Conservation (phyloP, 1,284 basidiomycete species). For the Spongispora temasekensis region DNA sequence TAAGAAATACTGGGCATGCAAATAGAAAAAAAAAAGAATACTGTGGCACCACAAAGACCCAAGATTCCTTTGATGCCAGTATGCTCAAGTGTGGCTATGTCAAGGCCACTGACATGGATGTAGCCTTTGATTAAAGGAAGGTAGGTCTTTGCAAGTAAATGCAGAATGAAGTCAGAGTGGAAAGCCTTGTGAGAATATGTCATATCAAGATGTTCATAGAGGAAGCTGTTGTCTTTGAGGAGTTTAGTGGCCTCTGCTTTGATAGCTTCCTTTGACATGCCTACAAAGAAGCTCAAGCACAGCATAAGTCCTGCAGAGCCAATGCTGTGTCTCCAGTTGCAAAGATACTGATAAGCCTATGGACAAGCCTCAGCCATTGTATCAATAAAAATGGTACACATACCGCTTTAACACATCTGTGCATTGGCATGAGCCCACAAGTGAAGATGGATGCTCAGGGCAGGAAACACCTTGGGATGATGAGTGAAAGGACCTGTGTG, state of each 20-base stretch:
- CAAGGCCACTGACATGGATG: not conserved
- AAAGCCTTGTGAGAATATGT: not conserved
- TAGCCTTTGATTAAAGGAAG: not conserved
- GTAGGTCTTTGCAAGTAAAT: not conserved
- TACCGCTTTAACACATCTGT: not conserved
- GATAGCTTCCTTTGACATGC: not conserved
- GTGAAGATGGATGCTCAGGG: not conserved
- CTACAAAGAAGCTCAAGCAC: not conserved
- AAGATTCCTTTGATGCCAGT: not conserved
- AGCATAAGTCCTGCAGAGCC: not conserved
- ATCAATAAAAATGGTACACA: not conserved
- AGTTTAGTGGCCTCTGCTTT: not conserved
- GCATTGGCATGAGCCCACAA: not conserved
- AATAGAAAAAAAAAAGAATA: not conserved
- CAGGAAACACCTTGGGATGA: not conserved
- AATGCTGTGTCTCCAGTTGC: not conserved
- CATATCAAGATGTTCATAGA: not conserved
- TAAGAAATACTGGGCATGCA: not conserved
- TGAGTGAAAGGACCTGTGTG: not conserved
- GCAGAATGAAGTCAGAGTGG: not conserved
- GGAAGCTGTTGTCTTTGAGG: not conserved
- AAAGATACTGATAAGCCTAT: conserved; percentile 3
- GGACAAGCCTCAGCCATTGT: not conserved
- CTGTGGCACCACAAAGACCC: not conserved
- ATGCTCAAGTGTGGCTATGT: not conserved